Conservation (phyloP, 495 filamentous ascomycete species). For the Tuber aestivum region DNA sequence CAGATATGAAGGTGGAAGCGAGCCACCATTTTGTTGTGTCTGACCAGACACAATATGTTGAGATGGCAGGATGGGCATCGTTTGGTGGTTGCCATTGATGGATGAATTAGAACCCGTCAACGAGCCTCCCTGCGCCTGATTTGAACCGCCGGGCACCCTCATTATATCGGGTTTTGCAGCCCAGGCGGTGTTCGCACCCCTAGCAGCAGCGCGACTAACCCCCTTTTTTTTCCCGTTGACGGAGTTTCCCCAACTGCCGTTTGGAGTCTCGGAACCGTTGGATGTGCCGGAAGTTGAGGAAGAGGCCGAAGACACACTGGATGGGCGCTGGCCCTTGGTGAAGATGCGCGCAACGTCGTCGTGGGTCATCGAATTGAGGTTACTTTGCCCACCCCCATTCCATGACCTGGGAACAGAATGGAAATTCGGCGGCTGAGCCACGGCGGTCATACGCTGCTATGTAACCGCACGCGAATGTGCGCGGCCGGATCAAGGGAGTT, state of each 20-base stretch:
- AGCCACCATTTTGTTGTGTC: constrained; percentile 53
- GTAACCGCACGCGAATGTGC: constrained; percentile 25
- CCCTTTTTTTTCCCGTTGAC: constrained; percentile 50
- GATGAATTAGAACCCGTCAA: constrained; percentile 54
- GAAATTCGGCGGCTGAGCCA: constrained; percentile 87
- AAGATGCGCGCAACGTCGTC: constrained; percentile 87
- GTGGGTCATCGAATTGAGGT: constrained; percentile 69
- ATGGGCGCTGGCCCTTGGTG: constrained; percentile 73
- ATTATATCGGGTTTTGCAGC: constrained; percentile 47
- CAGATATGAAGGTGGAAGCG: constrained; percentile 59
- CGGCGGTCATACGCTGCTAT: constrained; percentile 74
- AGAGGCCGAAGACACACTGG: constrained; percentile 78
- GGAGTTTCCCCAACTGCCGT: constrained; percentile 46
- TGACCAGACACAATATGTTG: constrained; percentile 58
- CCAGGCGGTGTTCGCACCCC: constrained; percentile 55
- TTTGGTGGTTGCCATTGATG: constrained; percentile 69
- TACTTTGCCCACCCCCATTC: constrained; percentile 50
- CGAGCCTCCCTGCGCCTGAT: constrained; percentile 47
- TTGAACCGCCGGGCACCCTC: constrained; percentile 47
- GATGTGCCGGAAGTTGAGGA: constrained; percentile 63
- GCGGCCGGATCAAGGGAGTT: background rate
- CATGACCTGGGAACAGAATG: constrained; percentile 59
- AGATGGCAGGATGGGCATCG: constrained; percentile 64
- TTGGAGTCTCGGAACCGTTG: constrained; percentile 51
- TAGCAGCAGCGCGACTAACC: constrained; percentile 59